phyloP scores from a whole-genome alignment of 306 rosid genomes.

The Heteromeles arbutifolia region DNA sequence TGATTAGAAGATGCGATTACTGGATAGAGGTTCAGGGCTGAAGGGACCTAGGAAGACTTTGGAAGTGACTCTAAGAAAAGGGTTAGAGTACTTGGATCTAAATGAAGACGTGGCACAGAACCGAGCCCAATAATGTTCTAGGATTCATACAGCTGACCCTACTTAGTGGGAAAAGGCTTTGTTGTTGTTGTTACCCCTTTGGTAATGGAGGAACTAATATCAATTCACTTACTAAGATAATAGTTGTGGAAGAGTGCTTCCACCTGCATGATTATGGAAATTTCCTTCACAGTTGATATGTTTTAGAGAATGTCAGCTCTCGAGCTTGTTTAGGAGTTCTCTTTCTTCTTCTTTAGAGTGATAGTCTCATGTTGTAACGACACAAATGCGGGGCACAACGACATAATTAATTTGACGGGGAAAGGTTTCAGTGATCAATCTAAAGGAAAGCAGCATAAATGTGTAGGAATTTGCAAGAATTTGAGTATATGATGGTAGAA shows the following conservation, averaged over 20 bases:
- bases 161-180: too few relatives aligned
- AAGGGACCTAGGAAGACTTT: too few relatives aligned
- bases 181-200: neutral
- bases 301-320: neutral
- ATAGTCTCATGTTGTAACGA: neutral
- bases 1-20: too few relatives aligned
- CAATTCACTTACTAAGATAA: neutral
- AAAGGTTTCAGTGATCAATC: constrained; percentile 24
- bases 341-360: neutral
- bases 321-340: neutral
- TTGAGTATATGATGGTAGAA: neutral
- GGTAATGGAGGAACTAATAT: neutral
- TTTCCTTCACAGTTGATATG: neutral
- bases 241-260: neutral
- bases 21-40: too few relatives aligned
- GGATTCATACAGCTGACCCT: too few relatives aligned
- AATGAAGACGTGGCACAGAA: too few relatives aligned
- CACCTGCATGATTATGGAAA: neutral
- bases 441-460: constrained; percentile 1
- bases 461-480: neutral
- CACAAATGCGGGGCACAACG: constrained; percentile 51
- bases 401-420: constrained; percentile 39
- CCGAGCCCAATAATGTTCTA: too few relatives aligned
- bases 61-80: too few relatives aligned
- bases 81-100: too few relatives aligned